phyloP scores from a whole-genome alignment of 2,329 filamentous ascomycete genomes.

The Fusarium haematococcum region DNA sequence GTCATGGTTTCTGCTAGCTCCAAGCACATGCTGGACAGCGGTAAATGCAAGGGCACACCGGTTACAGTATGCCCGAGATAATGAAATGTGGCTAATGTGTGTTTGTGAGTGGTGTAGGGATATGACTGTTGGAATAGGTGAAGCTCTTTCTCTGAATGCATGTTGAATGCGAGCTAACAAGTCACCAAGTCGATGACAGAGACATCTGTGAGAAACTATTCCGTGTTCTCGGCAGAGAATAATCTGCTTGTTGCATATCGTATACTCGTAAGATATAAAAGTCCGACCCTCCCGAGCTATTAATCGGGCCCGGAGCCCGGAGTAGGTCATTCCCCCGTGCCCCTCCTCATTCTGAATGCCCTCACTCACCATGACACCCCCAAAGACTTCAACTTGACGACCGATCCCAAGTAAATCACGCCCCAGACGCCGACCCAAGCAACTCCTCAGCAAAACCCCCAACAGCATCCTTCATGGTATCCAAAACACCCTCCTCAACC shows the following conservation, averaged over 20 bases:
- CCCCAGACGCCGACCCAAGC: constrained; percentile 12
- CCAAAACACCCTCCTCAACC: constrained; percentile 64
- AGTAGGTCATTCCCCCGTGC: not conserved
- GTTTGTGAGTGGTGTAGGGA: not conserved
- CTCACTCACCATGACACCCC: not conserved
- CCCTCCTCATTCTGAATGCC: not conserved
- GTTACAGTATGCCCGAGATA: not conserved
- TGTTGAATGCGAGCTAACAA: not conserved
- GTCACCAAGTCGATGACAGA: not conserved
- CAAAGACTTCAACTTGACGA: not conserved
- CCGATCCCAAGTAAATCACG: not conserved
- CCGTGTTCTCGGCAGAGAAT: not conserved
- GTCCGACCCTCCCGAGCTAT: not conserved
- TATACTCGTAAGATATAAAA: not conserved
- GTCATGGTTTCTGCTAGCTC: not conserved
- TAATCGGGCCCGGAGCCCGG: not conserved
- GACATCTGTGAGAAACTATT: not conserved
- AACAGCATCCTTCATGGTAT: constrained; percentile 42
- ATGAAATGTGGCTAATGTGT: not conserved
- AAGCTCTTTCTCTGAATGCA: not conserved
- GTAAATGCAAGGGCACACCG: not conserved
- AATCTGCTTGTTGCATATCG: not conserved
- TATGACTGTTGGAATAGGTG: not conserved
- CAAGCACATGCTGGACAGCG: not conserved
- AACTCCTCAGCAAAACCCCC: constrained; percentile 44